Evolutionary conservation across 805 yeast species (phyloP), one percentile per base, ranked within the genome.

Genomic region (Ogataea minuta): DNA sequence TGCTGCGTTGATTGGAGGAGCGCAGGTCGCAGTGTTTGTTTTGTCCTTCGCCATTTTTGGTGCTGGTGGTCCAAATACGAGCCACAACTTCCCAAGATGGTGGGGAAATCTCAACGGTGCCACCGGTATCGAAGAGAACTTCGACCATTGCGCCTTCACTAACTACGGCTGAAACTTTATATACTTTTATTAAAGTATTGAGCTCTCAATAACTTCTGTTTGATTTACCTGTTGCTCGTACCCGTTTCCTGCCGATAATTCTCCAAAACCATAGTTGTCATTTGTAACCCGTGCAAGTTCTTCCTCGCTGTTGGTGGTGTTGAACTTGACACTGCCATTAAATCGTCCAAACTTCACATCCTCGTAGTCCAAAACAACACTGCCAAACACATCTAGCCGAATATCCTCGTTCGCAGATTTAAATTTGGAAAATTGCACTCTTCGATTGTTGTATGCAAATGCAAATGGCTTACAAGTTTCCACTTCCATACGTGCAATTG

Each of bases 401-500:
- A 47, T 24, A 6, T 48, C 50, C 4, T 35, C 13, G 14, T 29
- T 14, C 6, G 32, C 39, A 3, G 28, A 25, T 6, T 14, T 30
- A 20, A 54, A 44, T 25, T 43, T 46, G 2, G 51, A 34, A 45
- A 61, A 59, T 11, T 50, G 53, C 16, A 53, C 40, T 7, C 51
- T 49, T 29, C 52, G 46, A 17, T 53, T 49, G 24, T 49, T 53
- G 44, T 56, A 59, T 4, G 51, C 36, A 7, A 60, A 52, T 4
- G 52, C 44, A 25, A 44, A 60, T 7, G 66, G 64, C 16, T 50
- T 57, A 44, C 79, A 71, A 0, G 82, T 74, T 47, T 77, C 82
- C 38, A 79, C 71, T 52, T 77, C 83, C 23, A 77, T 70, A 41
- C 74, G 72, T 0, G 77, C 68, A 21, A 76, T 54, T 3, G 74